phyloP scores from a whole-genome alignment of 768 basidiomycete genomes.

The Lepiota venenata region DNA sequence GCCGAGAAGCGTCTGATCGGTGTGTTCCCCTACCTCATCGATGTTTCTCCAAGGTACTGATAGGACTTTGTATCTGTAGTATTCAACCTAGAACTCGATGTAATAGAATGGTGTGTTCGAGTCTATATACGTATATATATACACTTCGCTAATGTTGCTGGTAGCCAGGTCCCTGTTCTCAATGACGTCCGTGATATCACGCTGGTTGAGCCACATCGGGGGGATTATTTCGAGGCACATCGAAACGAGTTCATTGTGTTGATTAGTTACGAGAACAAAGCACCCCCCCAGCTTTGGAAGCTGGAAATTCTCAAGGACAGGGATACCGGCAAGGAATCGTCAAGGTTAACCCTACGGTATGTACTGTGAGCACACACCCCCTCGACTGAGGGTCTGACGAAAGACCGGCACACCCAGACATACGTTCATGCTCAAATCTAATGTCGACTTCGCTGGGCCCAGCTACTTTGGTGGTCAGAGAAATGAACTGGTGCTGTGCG shows the following conservation, averaged over 20 bases:
- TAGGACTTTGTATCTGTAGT: conserved; percentile 32
- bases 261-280: conserved; percentile 73
- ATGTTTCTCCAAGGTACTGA: not conserved
- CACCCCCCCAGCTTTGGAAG: conserved; percentile 78
- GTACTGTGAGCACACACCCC: too few relatives aligned
- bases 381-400: too few relatives aligned
- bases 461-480: conserved; percentile 82
- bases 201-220: conserved; percentile 43
- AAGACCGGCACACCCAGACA: conserved; percentile 47
- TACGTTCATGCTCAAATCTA: conserved; percentile 67
- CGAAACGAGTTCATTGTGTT: conserved; percentile 54
- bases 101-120: conserved; percentile 58
- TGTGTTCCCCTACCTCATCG: conserved; percentile 29
- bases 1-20: conserved; percentile 74
- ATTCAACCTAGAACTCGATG: conserved; percentile 62
- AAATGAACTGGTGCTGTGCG: conserved; percentile 75
- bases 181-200: conserved; percentile 74
- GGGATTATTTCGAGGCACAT: conserved; percentile 44
- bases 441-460: conserved; percentile 74
- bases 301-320: conserved; percentile 60
- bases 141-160: conserved; percentile 5
- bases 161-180: conserved; percentile 67
- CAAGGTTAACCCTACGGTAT: conserved; percentile 39
- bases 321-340: conserved; percentile 29
- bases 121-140: not conserved